Evolutionary conservation across 2,329 filamentous ascomycete genomes (phyloP), one percentile per base, ranked within the genome.

Genomic region (Colletotrichum echinochloae): DNA sequence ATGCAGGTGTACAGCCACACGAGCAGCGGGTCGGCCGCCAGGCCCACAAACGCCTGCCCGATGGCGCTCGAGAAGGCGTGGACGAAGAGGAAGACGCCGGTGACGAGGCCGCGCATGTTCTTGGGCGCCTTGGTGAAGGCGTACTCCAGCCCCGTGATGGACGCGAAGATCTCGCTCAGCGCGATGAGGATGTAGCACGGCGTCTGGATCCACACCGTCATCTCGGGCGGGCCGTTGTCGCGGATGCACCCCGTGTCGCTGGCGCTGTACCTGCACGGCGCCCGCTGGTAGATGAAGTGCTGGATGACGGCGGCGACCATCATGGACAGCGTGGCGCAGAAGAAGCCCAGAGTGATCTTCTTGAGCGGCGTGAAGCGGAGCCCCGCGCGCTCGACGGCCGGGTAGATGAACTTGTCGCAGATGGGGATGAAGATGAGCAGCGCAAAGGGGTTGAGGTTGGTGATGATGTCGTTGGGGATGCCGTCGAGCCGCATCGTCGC

Each of bases 361-460:
- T 87, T 91, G 80, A 91, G 88, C 14, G 89, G 90, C 0, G 83
- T 88, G 82, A 91, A 90, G 48, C 82, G 82, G 76, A 91, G 87
- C 64, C 83, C 84, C 49, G 80, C 76, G 71, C 84, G 86, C 71
- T 86, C 85, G 65, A 91, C 83, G 37, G 83, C 73, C 1, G 90
- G 90, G 76, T 91, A 91, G 66, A 91, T 73, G 52, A 88, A 37
- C 6, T 79, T 82, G 76, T 92, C 92, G 76, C 89, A 88, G 66
- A 94, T 82, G 0, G 91, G 91, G 57, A 94, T 93, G 75, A 93
- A 85, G 75, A 94, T 91, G 74, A 95, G 88, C 67, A 94, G 87
- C 12, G 91, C 85, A 71, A 95, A 88, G 0, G 69, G 69, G 60
- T 71, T 71, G 23, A 71, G 69, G 60, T 71, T 71, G 3, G 65